These are phyloP conservation scores for Marasmius oreades DNA, from an alignment of 1,284 basidiomycete genomes.

Conservation along the genomic window DNA sequence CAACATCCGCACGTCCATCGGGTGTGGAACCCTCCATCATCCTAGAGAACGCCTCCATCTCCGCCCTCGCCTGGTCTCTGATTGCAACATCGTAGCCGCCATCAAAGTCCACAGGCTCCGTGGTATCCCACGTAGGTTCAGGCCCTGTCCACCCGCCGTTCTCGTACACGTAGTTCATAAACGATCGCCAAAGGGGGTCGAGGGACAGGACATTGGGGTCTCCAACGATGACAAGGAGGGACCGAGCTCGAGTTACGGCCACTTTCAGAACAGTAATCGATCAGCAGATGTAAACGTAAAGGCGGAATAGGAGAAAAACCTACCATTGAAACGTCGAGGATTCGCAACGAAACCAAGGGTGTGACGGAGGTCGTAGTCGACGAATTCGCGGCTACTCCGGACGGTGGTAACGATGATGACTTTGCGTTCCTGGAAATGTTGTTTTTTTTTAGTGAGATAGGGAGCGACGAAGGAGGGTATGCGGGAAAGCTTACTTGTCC, in stretches of 20 bases:
- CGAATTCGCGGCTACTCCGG: constrained; percentile 51
- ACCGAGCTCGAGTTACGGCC: constrained; percentile 53
- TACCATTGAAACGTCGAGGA: constrained; percentile 62
- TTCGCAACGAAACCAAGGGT: constrained; percentile 65
- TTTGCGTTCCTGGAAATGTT: constrained; percentile 50
- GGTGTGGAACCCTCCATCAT: not conserved
- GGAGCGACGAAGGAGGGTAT: not conserved
- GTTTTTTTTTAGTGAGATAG: too few relatives aligned
- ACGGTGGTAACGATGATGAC: constrained; percentile 69
- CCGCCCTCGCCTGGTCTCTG: not conserved
- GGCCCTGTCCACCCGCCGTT: constrained; percentile 52
- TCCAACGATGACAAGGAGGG: constrained; percentile 52
- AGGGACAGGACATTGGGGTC: constrained; percentile 51
- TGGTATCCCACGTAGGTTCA: constrained; percentile 43
- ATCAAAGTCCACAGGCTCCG: constrained; percentile 18
- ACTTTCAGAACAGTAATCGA: too few relatives aligned
- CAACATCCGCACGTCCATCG: not conserved
- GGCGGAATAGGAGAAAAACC: constrained; percentile 17
- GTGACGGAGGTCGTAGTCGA: constrained; percentile 54
- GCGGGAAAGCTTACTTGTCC: constrained; percentile 30
- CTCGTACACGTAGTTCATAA: constrained; percentile 46
- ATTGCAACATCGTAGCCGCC: not conserved
- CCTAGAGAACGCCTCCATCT: not conserved
- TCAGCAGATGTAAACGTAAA: too few relatives aligned
- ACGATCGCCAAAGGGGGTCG: constrained; percentile 52